Conservation (phyloP, 2,329 filamentous ascomycete species). For the Calonectria hongkongensis region DNA sequence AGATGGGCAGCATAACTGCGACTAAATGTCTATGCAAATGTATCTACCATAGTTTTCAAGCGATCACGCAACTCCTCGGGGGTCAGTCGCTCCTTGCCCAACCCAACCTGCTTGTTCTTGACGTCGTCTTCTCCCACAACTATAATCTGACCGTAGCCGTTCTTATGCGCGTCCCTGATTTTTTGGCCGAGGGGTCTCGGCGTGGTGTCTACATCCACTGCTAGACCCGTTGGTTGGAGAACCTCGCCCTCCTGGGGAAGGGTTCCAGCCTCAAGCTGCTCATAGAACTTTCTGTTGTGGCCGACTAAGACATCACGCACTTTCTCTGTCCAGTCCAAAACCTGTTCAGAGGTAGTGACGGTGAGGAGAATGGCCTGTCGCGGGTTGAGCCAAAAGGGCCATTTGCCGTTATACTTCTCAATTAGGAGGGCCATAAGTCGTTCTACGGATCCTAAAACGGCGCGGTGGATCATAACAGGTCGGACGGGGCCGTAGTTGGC, state of each 20-base stretch:
- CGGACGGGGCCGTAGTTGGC: conserved; percentile 74
- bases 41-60: conserved; percentile 67
- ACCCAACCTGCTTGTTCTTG: conserved; percentile 71
- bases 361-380: conserved; percentile 85
- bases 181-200: conserved; percentile 80
- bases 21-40: conserved; percentile 64
- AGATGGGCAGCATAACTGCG: conserved; percentile 21
- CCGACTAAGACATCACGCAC: conserved; percentile 72
- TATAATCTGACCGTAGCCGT: conserved; percentile 84
- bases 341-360: conserved; percentile 76
- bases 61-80: conserved; percentile 66
- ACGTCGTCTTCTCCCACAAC: conserved; percentile 82
- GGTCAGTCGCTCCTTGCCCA: conserved; percentile 64
- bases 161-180: conserved; percentile 80
- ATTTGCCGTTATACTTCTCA: conserved; percentile 86
- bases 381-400: conserved; percentile 93
- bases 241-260: conserved; percentile 64
- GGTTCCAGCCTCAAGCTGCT: conserved; percentile 58
- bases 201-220: conserved; percentile 82
- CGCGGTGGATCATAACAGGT: conserved; percentile 89
- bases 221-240: conserved; percentile 75
- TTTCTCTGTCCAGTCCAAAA: conserved; percentile 69
- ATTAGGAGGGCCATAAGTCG: conserved; percentile 90
- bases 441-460: conserved; percentile 89
- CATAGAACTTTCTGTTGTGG: conserved; percentile 57